phyloP scores from a whole-genome alignment of 1,284 basidiomycete genomes.

The Boletus coffeatus region DNA sequence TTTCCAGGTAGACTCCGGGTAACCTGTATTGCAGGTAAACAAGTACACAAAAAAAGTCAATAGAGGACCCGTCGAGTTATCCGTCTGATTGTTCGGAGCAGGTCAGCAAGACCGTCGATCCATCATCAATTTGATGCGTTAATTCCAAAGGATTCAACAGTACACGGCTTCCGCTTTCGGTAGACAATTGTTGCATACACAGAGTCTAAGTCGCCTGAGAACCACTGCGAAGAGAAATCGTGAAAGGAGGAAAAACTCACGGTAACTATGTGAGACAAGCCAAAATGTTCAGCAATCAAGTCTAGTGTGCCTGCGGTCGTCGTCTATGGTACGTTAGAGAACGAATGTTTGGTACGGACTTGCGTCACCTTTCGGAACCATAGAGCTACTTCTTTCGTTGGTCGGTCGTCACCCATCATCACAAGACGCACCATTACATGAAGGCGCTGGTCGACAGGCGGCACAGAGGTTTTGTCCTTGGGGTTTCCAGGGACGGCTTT shows the following conservation, averaged over 20 bases:
- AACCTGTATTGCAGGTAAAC: too few species aligned
- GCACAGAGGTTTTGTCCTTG: slow-evolving; percentile 41
- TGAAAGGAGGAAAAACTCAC: too few species aligned
- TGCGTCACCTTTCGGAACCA: slow-evolving; percentile 61
- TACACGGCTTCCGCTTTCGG: slow-evolving; percentile 17
- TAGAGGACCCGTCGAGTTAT: too few species aligned
- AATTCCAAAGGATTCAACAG: slow-evolving; percentile 40
- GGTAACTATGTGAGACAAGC: too few species aligned
- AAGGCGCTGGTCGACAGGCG: slow-evolving; percentile 50
- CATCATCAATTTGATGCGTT: slow-evolving; percentile 39
- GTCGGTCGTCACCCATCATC: slow-evolving; percentile 10
- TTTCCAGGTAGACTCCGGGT: too few species aligned
- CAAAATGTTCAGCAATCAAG: too few species aligned
- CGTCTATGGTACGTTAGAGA: slow-evolving; percentile 31
- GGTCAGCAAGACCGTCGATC: slow-evolving; percentile 31
- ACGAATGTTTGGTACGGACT: slow-evolving; percentile 2
- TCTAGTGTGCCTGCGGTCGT: slow-evolving; percentile 29
- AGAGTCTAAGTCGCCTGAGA: slow-evolving; percentile 26
- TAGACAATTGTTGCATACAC: slow-evolving; percentile 25
- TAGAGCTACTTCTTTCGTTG: slow-evolving; percentile 37
- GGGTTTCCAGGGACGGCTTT: slow-evolving; percentile 57
- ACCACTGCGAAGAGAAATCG: not conserved
- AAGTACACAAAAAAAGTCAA: too few species aligned
- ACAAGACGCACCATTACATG: slow-evolving; percentile 44
- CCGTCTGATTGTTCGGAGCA: not conserved